Percentiles rank a stretch among this genome's conserved stretches.
Conservation (phyloP, 208 protist species). For the Phytomonas francai region DNA sequence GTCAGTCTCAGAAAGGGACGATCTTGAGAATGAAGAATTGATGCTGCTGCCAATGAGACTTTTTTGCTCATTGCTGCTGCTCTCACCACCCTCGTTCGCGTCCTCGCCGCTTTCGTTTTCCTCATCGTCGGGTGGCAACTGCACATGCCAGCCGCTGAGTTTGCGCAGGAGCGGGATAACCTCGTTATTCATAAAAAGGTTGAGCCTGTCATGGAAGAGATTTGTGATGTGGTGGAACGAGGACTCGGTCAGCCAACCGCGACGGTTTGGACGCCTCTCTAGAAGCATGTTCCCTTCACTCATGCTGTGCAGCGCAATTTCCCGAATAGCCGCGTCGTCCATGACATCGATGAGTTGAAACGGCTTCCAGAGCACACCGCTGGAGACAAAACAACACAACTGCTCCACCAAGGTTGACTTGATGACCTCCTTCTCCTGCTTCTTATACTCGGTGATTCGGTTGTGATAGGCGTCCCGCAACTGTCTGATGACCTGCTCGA, state of each 20-base stretch:
- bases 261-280: slow-evolving; percentile 23
- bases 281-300: background rate
- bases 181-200: slow-evolving; percentile 26
- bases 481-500: slow-evolving; percentile 32
- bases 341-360: slow-evolving; percentile 44
- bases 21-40: background rate
- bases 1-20: slow-evolving; percentile 7
- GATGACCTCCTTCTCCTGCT: slow-evolving; percentile 6
- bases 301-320: slow-evolving; percentile 14
- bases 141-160: slow-evolving; percentile 9
- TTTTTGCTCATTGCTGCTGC: background rate
- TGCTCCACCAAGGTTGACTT: slow-evolving; percentile 26
- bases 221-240: slow-evolving; percentile 23
- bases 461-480: slow-evolving; percentile 15
- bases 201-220: slow-evolving; percentile 28
- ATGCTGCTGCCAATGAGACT: background rate
- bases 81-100: slow-evolving; percentile 6
- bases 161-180: slow-evolving; percentile 40
- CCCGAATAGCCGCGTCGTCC: slow-evolving; percentile 30
- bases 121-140: slow-evolving; percentile 1
- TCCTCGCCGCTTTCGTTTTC: slow-evolving; percentile 10
- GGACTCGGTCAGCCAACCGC: slow-evolving; percentile 41
- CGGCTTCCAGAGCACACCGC: slow-evolving; percentile 15
- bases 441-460: slow-evolving; percentile 9
- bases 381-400: slow-evolving; percentile 24